Evolutionary conservation across 73 alveolate genomes (phyloP), one percentile per base, ranked within the genome.

Genomic region (Paramecium primaurelia): DNA sequence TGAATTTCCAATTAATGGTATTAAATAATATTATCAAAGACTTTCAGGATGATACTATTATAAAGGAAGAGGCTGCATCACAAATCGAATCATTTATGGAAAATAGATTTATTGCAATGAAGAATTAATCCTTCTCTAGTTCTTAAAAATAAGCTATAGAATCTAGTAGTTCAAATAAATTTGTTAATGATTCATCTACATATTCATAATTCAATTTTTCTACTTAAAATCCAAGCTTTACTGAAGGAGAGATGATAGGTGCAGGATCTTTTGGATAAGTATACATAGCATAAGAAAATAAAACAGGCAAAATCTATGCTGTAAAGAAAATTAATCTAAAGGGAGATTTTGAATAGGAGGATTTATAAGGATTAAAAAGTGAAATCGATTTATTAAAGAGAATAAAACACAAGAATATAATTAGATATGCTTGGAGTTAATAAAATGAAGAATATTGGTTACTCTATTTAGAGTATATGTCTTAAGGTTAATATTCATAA

Each of bases 221-320:
- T n/a, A n/a, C 30, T 4, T 34, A 36, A 75, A 75, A 30, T 38
- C 88, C 88, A 4, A 38, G 59, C 8, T 80, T 80, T 64, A 80
- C 91, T 5, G 91, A 80, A 47, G 94, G 94, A 7, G 91, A 89
- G 11, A 58, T 89, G 58, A 89, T 89, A 5, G 92, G 92, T 22
- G 75, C 94, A 42, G 94, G 94, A 45, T 71, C 84, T 8, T 89
- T 71, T 71, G 94, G 94, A 14, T 47, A 89, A 47, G 94, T 89
- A 0, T 89, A 40, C 54, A 45, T 60, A 8, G 94, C 94, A 22
- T 51, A 71, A 44, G 88, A 89, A 77, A 71, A 83, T 16, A 89
- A 47, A 42, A 89, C 92, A 8, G 94, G 94, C 51, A 83, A 45
- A 89, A 89, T 89, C 45, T 89, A 59, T 89, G 94, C 88, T 2